phyloP scores from a whole-genome alignment of 345 rosid genomes.

The Brassica rapa region DNA sequence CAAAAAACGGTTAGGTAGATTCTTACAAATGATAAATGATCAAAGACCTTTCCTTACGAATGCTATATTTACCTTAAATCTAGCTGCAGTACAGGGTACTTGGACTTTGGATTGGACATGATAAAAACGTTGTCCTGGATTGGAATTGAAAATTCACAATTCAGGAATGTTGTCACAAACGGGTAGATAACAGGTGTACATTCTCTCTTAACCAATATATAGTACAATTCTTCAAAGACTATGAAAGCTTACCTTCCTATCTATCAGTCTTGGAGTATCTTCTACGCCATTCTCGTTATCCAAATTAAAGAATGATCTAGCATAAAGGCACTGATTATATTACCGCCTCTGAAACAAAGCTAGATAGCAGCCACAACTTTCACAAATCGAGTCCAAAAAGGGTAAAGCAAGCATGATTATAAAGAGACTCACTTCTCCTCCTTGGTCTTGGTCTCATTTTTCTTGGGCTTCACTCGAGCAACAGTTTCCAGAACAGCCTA shows the following conservation, averaged over 20 bases:
- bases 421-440: slow-evolving; percentile 71
- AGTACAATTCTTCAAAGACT: not conserved
- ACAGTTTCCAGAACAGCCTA: slow-evolving; percentile 97
- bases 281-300: slow-evolving; percentile 83
- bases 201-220: not conserved
- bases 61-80: slow-evolving; percentile 68
- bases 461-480: slow-evolving; percentile 79
- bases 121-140: slow-evolving; percentile 94
- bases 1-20: not conserved
- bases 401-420: slow-evolving; percentile 12
- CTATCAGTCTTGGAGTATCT: slow-evolving; percentile 90
- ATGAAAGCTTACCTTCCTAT: slow-evolving; percentile 63
- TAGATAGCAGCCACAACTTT: slow-evolving; percentile 14
- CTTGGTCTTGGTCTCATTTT: slow-evolving; percentile 78
- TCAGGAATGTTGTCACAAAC: not conserved
- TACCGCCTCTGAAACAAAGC: slow-evolving; percentile 8
- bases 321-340: slow-evolving; percentile 27
- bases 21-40: not conserved
- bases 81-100: slow-evolving; percentile 90
- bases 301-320: slow-evolving; percentile 82
- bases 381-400: not conserved
- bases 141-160: slow-evolving; percentile 16
- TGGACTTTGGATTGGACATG: slow-evolving; percentile 94
- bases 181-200: not conserved
- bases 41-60: not conserved